Evolutionary conservation across 352 stramenopile species (phyloP), one percentile per base, ranked within the genome.

Genomic region (Hyphochytrium catenoides): DNA sequence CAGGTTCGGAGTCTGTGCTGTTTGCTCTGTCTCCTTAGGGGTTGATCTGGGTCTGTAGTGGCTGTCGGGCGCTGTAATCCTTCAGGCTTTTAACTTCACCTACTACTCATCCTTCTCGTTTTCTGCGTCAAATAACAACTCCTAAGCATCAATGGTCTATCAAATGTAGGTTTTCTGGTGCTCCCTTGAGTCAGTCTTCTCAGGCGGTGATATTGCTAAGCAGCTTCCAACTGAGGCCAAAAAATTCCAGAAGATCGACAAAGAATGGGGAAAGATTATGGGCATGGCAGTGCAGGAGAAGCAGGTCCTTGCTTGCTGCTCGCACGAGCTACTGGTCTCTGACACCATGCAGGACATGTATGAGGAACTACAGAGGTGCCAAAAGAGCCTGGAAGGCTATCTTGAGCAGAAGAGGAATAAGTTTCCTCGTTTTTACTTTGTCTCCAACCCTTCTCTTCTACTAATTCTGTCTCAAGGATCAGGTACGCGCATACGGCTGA

Each of bases 241-340:
- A 42, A 95, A 94, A 48, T 97, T 95, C 57, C 68, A 86, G 26
- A 95, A 95, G 45, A 72, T 96, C 2, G 82, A 96, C 53, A 95
- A 95, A 47, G 83, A 96, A 51, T 96, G 90, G 88, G 79, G 79
- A 7, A 95, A 97, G 55, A 93, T 96, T 46, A 97, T 96, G 87
- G 55, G 63, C 12, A 96, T 84, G 39, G 77, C 64, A 0, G 60
- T 73, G 16, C 65, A 85, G 27, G 70, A 84, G 19, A 87, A 83
- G 25, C 87, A 88, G 21, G 83, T 93, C 0, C 72, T 91, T 15
- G 58, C 73, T 33, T 94, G 77, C 47, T 95, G 82, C 49, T 72
- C 76, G 0, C 95, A 91, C 46, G 89, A 98, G 38, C 48, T 95
- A 39, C 68, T 98, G n/a, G 91, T 93, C 43, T 91, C 81, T 26